These are phyloP conservation scores for Penicillium arizonense DNA, from an alignment of 495 filamentous ascomycete species.

Conservation along the genomic window DNA sequence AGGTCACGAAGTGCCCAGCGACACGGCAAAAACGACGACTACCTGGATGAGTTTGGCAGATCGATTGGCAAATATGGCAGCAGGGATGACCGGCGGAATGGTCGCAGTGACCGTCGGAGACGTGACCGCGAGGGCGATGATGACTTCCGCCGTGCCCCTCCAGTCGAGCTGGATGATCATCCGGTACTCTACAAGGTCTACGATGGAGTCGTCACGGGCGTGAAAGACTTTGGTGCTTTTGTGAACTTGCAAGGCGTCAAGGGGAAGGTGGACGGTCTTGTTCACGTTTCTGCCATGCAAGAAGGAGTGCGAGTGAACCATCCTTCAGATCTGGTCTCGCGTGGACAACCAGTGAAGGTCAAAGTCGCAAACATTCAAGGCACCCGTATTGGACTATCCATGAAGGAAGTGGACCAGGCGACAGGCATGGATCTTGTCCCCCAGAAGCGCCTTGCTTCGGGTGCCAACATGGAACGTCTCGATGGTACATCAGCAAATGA, in stretches of 20 bases:
- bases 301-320: constrained; percentile 87
- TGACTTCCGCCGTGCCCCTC: constrained; percentile 69
- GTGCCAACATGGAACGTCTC: constrained; percentile 84
- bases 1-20: constrained; percentile 50
- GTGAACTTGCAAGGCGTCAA: constrained; percentile 85
- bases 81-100: constrained; percentile 44
- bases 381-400: constrained; percentile 77
- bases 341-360: constrained; percentile 84
- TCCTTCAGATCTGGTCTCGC: constrained; percentile 79
- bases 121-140: constrained; percentile 54
- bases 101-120: constrained; percentile 36
- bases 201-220: constrained; percentile 80
- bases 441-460: constrained; percentile 78
- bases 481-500: constrained; percentile 51
- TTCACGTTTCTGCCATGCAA: constrained; percentile 93
- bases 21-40: constrained; percentile 50
- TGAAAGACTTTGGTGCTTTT: constrained; percentile 96
- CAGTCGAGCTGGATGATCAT: constrained; percentile 74
- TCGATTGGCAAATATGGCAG: constrained; percentile 36
- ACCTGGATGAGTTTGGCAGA: constrained; percentile 64
- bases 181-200: constrained; percentile 88
- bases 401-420: constrained; percentile 95
- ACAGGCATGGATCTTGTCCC: constrained; percentile 84
- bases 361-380: constrained; percentile 89
- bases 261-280: constrained; percentile 89